Evolutionary conservation across 2,329 filamentous ascomycete species (phyloP).

Genomic region (Fusarium paranaense): DNA sequence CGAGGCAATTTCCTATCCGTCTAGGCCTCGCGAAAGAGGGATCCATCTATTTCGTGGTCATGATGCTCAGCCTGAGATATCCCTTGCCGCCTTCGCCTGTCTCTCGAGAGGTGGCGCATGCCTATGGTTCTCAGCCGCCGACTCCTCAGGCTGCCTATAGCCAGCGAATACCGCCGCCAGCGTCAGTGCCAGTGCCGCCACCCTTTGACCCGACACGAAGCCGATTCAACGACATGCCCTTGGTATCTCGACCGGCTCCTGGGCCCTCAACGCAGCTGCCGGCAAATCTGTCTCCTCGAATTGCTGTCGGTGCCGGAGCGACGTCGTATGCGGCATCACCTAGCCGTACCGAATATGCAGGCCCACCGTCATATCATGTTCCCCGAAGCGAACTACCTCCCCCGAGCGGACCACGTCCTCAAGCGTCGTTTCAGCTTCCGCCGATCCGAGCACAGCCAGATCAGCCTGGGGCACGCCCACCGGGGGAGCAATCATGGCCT

Average conservation of each 20-base stretch:
- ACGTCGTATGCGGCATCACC: slow-evolving; percentile 59
- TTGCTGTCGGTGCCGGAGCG: slow-evolving; percentile 11
- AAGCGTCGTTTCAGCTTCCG: slow-evolving; percentile 58
- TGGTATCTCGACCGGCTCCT: slow-evolving; percentile 37
- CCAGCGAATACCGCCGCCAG: slow-evolving; percentile 54
- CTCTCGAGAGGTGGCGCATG: slow-evolving; percentile 55
- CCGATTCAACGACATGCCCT: slow-evolving; percentile 51
- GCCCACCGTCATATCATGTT: slow-evolving; percentile 62
- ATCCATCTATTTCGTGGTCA: slow-evolving; percentile 71
- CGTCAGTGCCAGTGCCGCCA: slow-evolving; percentile 49
- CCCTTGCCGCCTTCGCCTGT: slow-evolving; percentile 58
- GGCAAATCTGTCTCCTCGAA: slow-evolving; percentile 46
- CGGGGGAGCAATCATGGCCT: slow-evolving; percentile 47
- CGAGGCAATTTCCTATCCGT: slow-evolving; percentile 61
- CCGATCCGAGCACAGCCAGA: slow-evolving; percentile 59
- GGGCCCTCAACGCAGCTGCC: slow-evolving; percentile 47
- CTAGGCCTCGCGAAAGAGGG: slow-evolving; percentile 70
- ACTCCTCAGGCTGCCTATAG: slow-evolving; percentile 50
- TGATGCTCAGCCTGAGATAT: slow-evolving; percentile 59
- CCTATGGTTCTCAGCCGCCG: slow-evolving; percentile 53
- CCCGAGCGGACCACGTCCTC: slow-evolving; percentile 47
- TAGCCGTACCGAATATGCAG: slow-evolving; percentile 58
- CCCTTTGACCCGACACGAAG: slow-evolving; percentile 60
- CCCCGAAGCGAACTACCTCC: slow-evolving; percentile 63
- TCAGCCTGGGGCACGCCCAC: slow-evolving; percentile 20